A percentile compares a stretch with the other conserved stretches of the same genome.
Evolutionary conservation across 441 rosid species (phyloP).

Genomic region (Adansonia grandidieri): DNA sequence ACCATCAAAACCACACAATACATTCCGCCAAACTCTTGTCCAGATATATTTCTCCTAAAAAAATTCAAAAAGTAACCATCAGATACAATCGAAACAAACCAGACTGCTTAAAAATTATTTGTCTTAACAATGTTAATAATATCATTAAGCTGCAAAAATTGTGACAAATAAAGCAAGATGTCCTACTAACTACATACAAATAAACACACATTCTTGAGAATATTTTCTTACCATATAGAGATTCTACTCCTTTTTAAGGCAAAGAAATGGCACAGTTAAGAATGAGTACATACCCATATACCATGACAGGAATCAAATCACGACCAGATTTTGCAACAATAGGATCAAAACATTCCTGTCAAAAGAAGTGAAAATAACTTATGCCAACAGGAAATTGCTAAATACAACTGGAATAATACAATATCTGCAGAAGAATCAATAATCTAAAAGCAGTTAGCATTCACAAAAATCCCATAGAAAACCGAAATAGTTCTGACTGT

Average conservation of each 20-base stretch:
- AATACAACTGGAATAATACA: neutral
- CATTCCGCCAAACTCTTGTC: constrained; percentile 95
- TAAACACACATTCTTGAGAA: neutral
- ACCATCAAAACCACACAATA: constrained; percentile 73
- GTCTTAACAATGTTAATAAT: neutral
- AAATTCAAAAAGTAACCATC: constrained; percentile 12
- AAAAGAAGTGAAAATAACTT: constrained; percentile 26
- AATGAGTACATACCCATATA: constrained; percentile 69
- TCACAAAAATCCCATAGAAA: constrained; percentile 16
- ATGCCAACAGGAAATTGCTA: neutral
- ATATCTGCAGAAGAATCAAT: constrained; percentile 16
- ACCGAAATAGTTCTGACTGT: neutral
- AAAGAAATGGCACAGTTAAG: neutral
- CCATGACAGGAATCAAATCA: constrained; percentile 96
- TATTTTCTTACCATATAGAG: neutral
- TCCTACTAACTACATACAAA: neutral
- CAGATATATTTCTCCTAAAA: constrained; percentile 88
- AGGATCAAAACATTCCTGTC: constrained; percentile 96
- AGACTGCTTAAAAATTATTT: neutral
- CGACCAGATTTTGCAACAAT: constrained; percentile 78
- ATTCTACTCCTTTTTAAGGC: neutral
- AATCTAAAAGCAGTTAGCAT: constrained; percentile 9
- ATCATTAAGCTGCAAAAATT: neutral
- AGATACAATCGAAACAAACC: neutral
- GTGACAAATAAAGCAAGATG: neutral